phyloP scores from a whole-genome alignment of 2,329 filamentous ascomycete genomes.

The Fusarium tjaetaba region DNA sequence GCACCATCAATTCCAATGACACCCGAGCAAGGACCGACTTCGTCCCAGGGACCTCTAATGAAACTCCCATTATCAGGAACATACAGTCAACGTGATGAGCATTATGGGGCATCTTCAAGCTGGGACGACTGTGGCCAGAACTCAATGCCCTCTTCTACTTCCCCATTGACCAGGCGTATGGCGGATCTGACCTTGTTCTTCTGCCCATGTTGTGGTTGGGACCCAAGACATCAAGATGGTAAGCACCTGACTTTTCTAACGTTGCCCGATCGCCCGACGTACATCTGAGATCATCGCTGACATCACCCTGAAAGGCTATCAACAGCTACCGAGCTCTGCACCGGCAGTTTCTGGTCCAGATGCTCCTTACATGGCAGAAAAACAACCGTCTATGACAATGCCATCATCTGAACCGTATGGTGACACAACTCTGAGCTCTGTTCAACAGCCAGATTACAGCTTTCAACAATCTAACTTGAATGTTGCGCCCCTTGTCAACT shows the following conservation, averaged over 20 bases:
- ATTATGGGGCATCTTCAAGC: conserved; percentile 31
- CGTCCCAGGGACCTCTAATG: conserved; percentile 46
- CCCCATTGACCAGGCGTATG: conserved; percentile 45
- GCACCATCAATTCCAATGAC: conserved; percentile 48
- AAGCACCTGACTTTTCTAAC: conserved; percentile 20
- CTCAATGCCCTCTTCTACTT: conserved; percentile 37
- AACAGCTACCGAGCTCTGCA: conserved; percentile 43
- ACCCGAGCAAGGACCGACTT: conserved; percentile 30
- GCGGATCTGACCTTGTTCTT: conserved; percentile 43
- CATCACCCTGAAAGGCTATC: conserved; percentile 47
- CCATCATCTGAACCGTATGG: conserved; percentile 33
- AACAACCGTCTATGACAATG: conserved; percentile 39
- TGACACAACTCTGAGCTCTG: conserved; percentile 19
- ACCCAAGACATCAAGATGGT: conserved; percentile 46
- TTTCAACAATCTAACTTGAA: conserved; percentile 33
- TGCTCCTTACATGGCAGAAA: conserved; percentile 47
- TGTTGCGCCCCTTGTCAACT: conserved; percentile 34
- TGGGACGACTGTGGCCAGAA: conserved; percentile 39
- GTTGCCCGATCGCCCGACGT: not conserved
- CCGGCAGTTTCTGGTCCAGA: conserved; percentile 44
- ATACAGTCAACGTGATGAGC: conserved; percentile 36
- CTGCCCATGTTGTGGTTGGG: conserved; percentile 48
- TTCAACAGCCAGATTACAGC: conserved; percentile 21
- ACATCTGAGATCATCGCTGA: conserved; percentile 18
- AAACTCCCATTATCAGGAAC: conserved; percentile 42